A percentile compares a stretch with the other conserved stretches of the same genome.
Evolutionary conservation across 352 stramenopile species (phyloP).

Genomic region (Globisporangium carolinianum): DNA sequence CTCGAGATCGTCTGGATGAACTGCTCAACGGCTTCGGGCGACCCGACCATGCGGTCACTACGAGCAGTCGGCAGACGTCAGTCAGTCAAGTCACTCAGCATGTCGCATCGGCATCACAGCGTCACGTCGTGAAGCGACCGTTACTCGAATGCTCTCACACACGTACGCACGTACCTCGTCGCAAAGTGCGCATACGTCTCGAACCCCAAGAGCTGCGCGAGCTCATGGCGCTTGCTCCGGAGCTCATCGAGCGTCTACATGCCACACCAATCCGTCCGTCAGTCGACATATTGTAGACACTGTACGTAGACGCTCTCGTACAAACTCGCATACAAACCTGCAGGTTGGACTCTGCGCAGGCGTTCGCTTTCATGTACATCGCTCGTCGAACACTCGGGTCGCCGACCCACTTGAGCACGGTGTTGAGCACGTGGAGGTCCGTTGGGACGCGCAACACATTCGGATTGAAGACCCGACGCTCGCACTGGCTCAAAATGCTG

Average conservation of each 20-base stretch:
- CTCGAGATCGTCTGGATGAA: slow-evolving; percentile 62
- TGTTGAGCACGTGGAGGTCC: slow-evolving; percentile 87
- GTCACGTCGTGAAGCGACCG: too few species aligned
- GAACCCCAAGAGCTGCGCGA: slow-evolving; percentile 88
- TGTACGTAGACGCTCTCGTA: too few species aligned
- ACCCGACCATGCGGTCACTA: slow-evolving; percentile 84
- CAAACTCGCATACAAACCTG: slow-evolving; percentile 13
- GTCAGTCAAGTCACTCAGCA: not conserved
- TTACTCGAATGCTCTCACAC: too few species aligned
- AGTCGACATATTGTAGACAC: too few species aligned
- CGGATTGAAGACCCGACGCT: slow-evolving; percentile 60
- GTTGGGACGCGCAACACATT: slow-evolving; percentile 65
- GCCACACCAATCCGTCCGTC: not conserved
- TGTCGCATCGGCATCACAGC: too few species aligned
- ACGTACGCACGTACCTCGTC: slow-evolving; percentile 69
- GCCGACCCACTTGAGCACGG: slow-evolving; percentile 87
- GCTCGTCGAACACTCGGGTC: slow-evolving; percentile 73
- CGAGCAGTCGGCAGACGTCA: not conserved
- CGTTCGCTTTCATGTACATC: slow-evolving; percentile 88
- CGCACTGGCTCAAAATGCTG: slow-evolving; percentile 44
- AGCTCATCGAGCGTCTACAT: slow-evolving; percentile 83
- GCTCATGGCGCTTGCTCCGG: slow-evolving; percentile 74
- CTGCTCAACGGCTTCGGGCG: slow-evolving; percentile 45
- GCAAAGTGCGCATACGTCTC: slow-evolving; percentile 85
- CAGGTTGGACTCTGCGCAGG: slow-evolving; percentile 70